These are phyloP conservation scores for Meripilus lineatus DNA, from an alignment of 1,284 basidiomycete genomes.

Conservation along the genomic window DNA sequence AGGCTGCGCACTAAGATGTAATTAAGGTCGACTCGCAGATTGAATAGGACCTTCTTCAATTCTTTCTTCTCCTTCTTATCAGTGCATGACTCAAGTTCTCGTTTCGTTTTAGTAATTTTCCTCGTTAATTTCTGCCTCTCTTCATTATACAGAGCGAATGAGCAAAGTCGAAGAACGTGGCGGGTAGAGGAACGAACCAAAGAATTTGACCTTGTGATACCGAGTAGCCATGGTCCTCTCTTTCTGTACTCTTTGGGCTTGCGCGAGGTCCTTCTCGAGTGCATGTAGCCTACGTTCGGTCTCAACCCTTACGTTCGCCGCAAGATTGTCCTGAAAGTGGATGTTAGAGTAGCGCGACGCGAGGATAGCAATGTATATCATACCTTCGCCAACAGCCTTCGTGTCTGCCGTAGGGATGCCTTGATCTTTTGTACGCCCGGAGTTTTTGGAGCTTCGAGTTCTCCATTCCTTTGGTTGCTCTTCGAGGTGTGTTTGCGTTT, in stretches of 20 bases:
- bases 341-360: neutral
- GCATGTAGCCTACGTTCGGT: slow-evolving; percentile 74
- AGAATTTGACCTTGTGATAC: slow-evolving; percentile 89
- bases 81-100: slow-evolving; percentile 30
- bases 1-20: slow-evolving; percentile 83
- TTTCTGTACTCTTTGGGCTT: slow-evolving; percentile 52
- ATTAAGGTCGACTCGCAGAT: slow-evolving; percentile 76
- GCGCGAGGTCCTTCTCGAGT: slow-evolving; percentile 70
- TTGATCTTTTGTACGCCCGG: slow-evolving; percentile 80
- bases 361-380: slow-evolving; percentile 12
- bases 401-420: slow-evolving; percentile 71
- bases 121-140: slow-evolving; percentile 80
- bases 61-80: slow-evolving; percentile 33
- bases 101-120: slow-evolving; percentile 63
- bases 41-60: slow-evolving; percentile 46
- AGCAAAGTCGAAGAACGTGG: neutral
- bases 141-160: slow-evolving; percentile 23
- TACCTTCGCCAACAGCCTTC: slow-evolving; percentile 74
- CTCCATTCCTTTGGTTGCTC: neutral
- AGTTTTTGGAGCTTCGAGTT: slow-evolving; percentile 7
- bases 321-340: slow-evolving; percentile 58
- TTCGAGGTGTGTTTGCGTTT: neutral
- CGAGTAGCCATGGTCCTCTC: slow-evolving; percentile 68
- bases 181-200: slow-evolving; percentile 45
- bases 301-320: slow-evolving; percentile 71